Evolutionary conservation across 208 protist species (phyloP).

Genomic region (Paratrypanosoma confusum): DNA sequence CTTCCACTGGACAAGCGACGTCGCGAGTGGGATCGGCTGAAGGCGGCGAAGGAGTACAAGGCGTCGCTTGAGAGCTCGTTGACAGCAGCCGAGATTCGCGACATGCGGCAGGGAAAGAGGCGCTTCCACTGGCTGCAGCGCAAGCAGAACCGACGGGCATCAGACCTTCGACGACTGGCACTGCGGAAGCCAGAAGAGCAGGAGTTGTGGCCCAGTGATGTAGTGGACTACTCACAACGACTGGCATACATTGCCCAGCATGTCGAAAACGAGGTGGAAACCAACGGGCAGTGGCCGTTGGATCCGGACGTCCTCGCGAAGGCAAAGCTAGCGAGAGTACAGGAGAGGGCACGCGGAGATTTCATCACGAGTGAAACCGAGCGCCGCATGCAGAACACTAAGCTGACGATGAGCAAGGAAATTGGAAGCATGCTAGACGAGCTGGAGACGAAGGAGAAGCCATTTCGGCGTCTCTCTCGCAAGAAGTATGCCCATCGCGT

Average conservation of each 20-base stretch:
- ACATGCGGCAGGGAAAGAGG: slow-evolving; percentile 61
- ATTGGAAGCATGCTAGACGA: slow-evolving; percentile 15
- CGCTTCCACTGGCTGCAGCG: slow-evolving; percentile 81
- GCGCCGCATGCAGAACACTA: slow-evolving; percentile 32
- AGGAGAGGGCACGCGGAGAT: slow-evolving; percentile 44
- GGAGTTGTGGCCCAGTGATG: slow-evolving; percentile 57
- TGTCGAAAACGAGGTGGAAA: slow-evolving; percentile 76
- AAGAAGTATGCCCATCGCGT: slow-evolving; percentile 79
- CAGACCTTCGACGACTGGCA: slow-evolving; percentile 50
- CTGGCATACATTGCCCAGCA: slow-evolving; percentile 81
- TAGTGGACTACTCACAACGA: slow-evolving; percentile 71
- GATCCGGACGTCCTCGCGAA: slow-evolving; percentile 33
- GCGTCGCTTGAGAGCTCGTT: slow-evolving; percentile 58
- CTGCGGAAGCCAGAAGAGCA: slow-evolving; percentile 62
- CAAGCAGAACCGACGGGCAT: slow-evolving; percentile 57
- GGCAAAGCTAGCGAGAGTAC: slow-evolving; percentile 38
- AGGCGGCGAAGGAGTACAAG: slow-evolving; percentile 61
- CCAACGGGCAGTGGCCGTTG: slow-evolving; percentile 70
- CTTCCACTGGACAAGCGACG: slow-evolving; percentile 54
- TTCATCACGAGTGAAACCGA: slow-evolving; percentile 53
- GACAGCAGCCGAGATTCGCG: slow-evolving; percentile 61
- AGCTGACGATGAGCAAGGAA: too few species aligned
- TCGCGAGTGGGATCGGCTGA: slow-evolving; percentile 63
- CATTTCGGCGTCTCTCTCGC: slow-evolving; percentile 65
- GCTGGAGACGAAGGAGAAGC: slow-evolving; percentile 36